phyloP scores from a whole-genome alignment of 2,329 filamentous ascomycete species.

The Hypoxylon sp. region DNA sequence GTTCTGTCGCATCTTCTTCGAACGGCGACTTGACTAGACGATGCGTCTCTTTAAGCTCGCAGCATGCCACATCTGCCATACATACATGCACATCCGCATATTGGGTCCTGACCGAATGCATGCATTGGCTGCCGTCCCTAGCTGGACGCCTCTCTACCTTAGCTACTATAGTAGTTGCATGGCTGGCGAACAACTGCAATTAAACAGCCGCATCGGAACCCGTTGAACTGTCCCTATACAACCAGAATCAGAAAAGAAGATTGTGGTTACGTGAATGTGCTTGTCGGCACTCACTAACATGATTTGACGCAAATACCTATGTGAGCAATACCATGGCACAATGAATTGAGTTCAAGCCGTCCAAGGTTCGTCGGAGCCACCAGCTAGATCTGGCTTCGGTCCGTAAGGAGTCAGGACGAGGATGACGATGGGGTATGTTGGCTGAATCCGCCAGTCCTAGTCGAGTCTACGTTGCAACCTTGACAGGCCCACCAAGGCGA shows the following conservation, averaged over 20 bases:
- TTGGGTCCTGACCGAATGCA: conserved; percentile 54
- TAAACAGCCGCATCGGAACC: conserved; percentile 13
- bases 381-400: conserved; percentile 48
- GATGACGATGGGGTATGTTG: conserved; percentile 47
- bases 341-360: conserved; percentile 32
- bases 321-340: conserved; percentile 22
- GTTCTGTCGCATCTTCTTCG: conserved; percentile 36
- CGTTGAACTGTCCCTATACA: conserved; percentile 4
- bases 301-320: conserved; percentile 22
- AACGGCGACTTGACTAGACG: conserved; percentile 39
- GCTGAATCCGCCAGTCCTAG: conserved; percentile 48
- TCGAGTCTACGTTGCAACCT: conserved; percentile 47
- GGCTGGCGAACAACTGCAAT: conserved; percentile 40
- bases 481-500: conserved; percentile 43
- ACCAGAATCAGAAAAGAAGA: conserved; percentile 14
- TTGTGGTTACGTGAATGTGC: neutral
- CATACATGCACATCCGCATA: conserved; percentile 40
- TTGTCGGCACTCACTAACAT: conserved; percentile 3
- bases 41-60: conserved; percentile 46
- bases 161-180: conserved; percentile 44
- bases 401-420: conserved; percentile 45
- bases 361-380: conserved; percentile 40
- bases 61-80: conserved; percentile 47
- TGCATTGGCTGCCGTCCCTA: conserved; percentile 56
- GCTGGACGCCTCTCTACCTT: conserved; percentile 40